phyloP scores from a whole-genome alignment of 164 flowering plant species.

The Nymphaea colorata region DNA sequence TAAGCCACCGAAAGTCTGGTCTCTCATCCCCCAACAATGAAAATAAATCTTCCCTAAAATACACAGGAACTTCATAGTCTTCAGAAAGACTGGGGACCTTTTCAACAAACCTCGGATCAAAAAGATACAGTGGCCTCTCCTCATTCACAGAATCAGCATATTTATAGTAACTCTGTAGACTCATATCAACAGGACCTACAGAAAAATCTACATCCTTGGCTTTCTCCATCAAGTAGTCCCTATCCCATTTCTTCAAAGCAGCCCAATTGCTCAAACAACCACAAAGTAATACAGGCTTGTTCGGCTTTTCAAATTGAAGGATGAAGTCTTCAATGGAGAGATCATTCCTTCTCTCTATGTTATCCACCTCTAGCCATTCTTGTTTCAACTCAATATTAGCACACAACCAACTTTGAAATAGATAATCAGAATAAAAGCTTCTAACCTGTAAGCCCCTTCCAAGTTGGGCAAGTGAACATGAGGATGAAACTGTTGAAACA shows the following conservation, averaged over 20 bases:
- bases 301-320: slow-evolving; percentile 61
- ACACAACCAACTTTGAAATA: slow-evolving; percentile 98
- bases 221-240: slow-evolving; percentile 44
- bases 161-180: slow-evolving; percentile 55
- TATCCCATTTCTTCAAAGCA: slow-evolving; percentile 74
- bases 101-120: slow-evolving; percentile 86
- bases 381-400: slow-evolving; percentile 91
- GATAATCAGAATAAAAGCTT: slow-evolving; percentile 89
- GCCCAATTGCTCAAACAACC: slow-evolving; percentile 83
- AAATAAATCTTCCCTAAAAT: slow-evolving; percentile 86
- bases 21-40: slow-evolving; percentile 77
- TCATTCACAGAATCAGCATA: slow-evolving; percentile 75
- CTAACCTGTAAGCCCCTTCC: slow-evolving; percentile 29
- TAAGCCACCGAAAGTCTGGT: slow-evolving; percentile 92
- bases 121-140: slow-evolving; percentile 88
- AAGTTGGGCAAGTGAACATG: slow-evolving; percentile 1
- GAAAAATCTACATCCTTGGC: slow-evolving; percentile 59
- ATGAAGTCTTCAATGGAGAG: slow-evolving; percentile 81
- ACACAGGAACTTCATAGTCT: slow-evolving; percentile 75
- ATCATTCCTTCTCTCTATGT: slow-evolving; percentile 46
- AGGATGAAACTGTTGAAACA: slow-evolving; percentile 16
- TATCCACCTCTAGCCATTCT: slow-evolving; percentile 90
- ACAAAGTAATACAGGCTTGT: slow-evolving; percentile 85
- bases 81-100: slow-evolving; percentile 63
- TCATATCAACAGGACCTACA: slow-evolving; percentile 89